phyloP scores from a whole-genome alignment of 2,329 filamentous ascomycete genomes.

The Coniella vitis region DNA sequence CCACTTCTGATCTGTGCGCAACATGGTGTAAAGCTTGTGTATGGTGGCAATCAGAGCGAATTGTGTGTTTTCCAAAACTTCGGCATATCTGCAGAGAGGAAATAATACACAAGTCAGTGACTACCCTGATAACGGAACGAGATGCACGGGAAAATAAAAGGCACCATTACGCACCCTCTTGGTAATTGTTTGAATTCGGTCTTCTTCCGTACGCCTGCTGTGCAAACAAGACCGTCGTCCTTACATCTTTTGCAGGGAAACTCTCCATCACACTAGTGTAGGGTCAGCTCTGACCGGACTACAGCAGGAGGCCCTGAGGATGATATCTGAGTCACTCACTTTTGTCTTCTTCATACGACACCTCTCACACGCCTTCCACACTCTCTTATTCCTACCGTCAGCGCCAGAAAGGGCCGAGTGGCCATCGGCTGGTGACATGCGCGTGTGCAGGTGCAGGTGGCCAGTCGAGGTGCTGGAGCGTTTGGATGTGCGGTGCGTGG shows the following conservation, averaged over 20 bases:
- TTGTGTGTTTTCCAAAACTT: slow-evolving; percentile 59
- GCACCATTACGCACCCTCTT: slow-evolving; percentile 41
- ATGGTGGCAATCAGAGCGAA: slow-evolving; percentile 58
- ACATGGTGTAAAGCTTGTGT: slow-evolving; percentile 60
- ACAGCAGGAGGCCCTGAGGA: background rate
- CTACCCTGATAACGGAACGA: background rate
- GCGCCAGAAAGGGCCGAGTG: slow-evolving; percentile 33
- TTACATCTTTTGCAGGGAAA: slow-evolving; percentile 62
- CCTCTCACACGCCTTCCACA: slow-evolving; percentile 61
- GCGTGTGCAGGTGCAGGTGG: slow-evolving; percentile 29
- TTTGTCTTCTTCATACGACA: slow-evolving; percentile 67
- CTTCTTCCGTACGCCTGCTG: slow-evolving; percentile 57
- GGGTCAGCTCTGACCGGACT: background rate
- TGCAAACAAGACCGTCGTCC: slow-evolving; percentile 58
- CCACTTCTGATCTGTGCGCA: slow-evolving; percentile 51
- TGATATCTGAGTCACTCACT: slow-evolving; percentile 32
- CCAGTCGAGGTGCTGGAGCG: slow-evolving; percentile 37
- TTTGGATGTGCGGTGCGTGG: slow-evolving; percentile 45
- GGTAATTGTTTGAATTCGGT: slow-evolving; percentile 63
- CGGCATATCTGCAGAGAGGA: slow-evolving; percentile 44
- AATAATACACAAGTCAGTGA: slow-evolving; percentile 11
- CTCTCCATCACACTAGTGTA: slow-evolving; percentile 52
- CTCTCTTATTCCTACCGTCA: slow-evolving; percentile 55
- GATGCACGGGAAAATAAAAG: background rate
- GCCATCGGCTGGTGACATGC: slow-evolving; percentile 28